Base-by-base conservation (phyloP, 495 filamentous ascomycete genomes). In the Pseudomonodictys pantanalensis region DNA sequence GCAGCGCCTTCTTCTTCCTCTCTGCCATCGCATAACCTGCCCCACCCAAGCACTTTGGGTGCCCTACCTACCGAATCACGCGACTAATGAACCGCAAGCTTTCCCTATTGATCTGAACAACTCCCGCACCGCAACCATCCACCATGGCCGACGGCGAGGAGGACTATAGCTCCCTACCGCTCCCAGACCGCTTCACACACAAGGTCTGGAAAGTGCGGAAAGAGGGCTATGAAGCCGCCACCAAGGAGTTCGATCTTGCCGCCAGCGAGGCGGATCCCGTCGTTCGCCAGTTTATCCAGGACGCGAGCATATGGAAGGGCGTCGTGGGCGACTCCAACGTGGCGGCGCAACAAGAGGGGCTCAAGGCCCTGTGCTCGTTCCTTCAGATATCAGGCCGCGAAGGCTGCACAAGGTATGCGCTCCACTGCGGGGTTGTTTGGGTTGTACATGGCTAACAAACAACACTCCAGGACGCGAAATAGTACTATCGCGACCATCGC, bases 161-260 rank as follows among this genome's bases (percentile, higher is more conserved):
- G 61, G 91, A 96, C 70, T 95, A 87, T 70, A 89, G 84, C 73
- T 81, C 85, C 61, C 76, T 97, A 44, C 87, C 92, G 12, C 74
- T 96, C 38, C 80, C 84, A 8, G 91, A 96, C 54, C 83, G 90
- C 68, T 95, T 92, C 72, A 73, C 84, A 39, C 91, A 97, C 78
- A 97, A 97, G 86, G 85, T 88, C 69, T 99, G 93, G 93, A 99
- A 99, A 80, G 93, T 93, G 39, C 82, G 93, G 62, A 99, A 99
- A 73, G 82, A 84, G 70, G 93, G 87, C 46, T 99, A 97, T 73
- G 93, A 97, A 77, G 90, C 92, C 60, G 92, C 90, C 41, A 83
- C 88, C 35, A 87, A 90, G 69, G 80, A 84, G 62, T 97, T 99
- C 68, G 87, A 91, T 70, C 79, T 81, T 56, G 90, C 91, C 8